Percentiles rank a stretch among this genome's conserved stretches.
phyloP scores from a whole-genome alignment of 257 asterid species.

The Rubia yunnanensis region DNA sequence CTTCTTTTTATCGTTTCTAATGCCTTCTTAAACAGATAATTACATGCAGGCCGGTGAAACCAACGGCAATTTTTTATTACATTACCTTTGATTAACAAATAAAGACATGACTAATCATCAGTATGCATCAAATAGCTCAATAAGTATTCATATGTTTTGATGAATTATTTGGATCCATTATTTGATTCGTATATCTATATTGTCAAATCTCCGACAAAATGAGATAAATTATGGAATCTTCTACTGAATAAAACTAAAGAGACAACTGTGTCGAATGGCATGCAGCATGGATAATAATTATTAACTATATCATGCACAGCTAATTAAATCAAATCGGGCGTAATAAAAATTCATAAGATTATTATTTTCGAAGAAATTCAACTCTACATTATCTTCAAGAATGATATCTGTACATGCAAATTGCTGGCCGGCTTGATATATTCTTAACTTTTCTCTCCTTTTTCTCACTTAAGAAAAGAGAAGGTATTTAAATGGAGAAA shows the following conservation, averaged over 20 bases:
- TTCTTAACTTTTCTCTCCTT: no score
- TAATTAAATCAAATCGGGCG: no score
- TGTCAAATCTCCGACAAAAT: slow-evolving; percentile 1
- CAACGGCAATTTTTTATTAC: neutral
- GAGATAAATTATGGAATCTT: neutral
- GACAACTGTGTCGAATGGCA: slow-evolving; percentile 1
- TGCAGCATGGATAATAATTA: neutral
- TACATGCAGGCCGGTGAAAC: neutral
- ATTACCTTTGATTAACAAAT: neutral
- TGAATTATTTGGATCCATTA: neutral
- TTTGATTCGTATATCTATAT: neutral
- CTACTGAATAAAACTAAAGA: neutral
- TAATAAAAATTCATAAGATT: neutral
- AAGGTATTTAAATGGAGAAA: no score
- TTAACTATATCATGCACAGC: neutral
- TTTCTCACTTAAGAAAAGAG: neutral
- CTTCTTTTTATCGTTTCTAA: no score
- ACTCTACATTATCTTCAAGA: neutral
- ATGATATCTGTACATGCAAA: neutral
- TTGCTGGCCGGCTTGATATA: neutral
- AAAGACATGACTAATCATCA: neutral
- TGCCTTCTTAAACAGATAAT: neutral
- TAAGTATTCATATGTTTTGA: neutral
- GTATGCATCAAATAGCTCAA: neutral
- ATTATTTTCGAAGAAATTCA: neutral